Percentiles rank a stretch among this genome's conserved stretches.
These are phyloP conservation scores for Yamadazyma buinensis DNA, from an alignment of 1,139 yeast genomes.

Conservation along the genomic window DNA sequence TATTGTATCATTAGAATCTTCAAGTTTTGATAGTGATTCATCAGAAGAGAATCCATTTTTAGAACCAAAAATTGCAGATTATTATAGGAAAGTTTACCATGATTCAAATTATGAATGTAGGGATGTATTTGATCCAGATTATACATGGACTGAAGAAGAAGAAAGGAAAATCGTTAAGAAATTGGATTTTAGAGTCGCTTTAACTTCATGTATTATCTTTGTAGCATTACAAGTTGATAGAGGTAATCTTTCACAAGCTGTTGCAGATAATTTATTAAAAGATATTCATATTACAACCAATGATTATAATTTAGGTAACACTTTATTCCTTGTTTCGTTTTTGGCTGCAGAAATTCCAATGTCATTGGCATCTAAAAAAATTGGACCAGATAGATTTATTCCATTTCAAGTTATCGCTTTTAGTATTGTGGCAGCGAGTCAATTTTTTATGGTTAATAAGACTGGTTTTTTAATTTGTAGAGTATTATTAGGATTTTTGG, in stretches of 20 bases:
- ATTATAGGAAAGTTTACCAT: slow-evolving; percentile 28
- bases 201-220: slow-evolving; percentile 29
- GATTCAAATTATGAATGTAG: slow-evolving; percentile 30
- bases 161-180: slow-evolving; percentile 27
- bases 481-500: slow-evolving; percentile 25
- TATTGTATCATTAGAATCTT: slow-evolving; percentile 1
- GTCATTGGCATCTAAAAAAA: slow-evolving; percentile 27
- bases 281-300: slow-evolving; percentile 26
- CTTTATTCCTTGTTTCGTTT: slow-evolving; percentile 30
- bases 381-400: slow-evolving; percentile 34
- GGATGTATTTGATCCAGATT: slow-evolving; percentile 30
- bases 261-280: slow-evolving; percentile 24
- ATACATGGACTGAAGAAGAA: slow-evolving; percentile 33
- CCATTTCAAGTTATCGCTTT: slow-evolving; percentile 27
- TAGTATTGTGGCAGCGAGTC: slow-evolving; percentile 23
- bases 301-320: slow-evolving; percentile 28
- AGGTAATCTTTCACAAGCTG: slow-evolving; percentile 26
- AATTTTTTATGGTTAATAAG: slow-evolving; percentile 18
- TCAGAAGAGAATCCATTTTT: slow-evolving; percentile 19
- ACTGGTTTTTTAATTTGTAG: slow-evolving; percentile 24
- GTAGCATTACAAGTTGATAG: slow-evolving; percentile 31
- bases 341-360: slow-evolving; percentile 31
- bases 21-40: slow-evolving; percentile 3
- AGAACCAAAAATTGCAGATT: slow-evolving; percentile 27
- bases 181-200: slow-evolving; percentile 28